Conservation (phyloP, 2,329 filamentous ascomycete genomes). For the Fonsecaea multimorphosa region DNA sequence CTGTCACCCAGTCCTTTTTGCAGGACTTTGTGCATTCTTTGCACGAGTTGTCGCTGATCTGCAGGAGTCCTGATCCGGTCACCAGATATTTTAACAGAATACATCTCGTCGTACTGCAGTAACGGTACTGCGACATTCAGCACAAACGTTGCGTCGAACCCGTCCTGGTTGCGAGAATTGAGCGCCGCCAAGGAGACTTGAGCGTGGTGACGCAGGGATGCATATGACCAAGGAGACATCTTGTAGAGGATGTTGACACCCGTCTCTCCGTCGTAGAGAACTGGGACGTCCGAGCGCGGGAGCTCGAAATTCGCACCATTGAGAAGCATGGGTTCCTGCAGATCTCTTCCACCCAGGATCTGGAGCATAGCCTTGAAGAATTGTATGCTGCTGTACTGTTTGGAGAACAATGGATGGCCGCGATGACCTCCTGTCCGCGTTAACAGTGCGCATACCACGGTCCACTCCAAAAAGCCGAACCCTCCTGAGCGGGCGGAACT, state of each 20-base stretch:
- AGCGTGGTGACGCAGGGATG: conserved; percentile 74
- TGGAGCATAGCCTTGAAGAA: conserved; percentile 95
- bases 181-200: conserved; percentile 75
- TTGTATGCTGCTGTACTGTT: conserved; percentile 86
- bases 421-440: conserved; percentile 77
- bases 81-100: conserved; percentile 44
- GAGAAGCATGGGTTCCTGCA: conserved; percentile 69
- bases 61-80: conserved; percentile 14
- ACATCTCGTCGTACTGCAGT: conserved; percentile 62
- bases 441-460: conserved; percentile 76
- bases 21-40: conserved; percentile 68
- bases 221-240: conserved; percentile 85
- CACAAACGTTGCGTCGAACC: conserved; percentile 87
- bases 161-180: conserved; percentile 73
- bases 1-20: conserved; percentile 77
- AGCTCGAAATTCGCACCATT: conserved; percentile 48
- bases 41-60: conserved; percentile 36
- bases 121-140: conserved; percentile 59
- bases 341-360: conserved; percentile 76
- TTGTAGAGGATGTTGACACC: conserved; percentile 86
- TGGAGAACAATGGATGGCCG: conserved; percentile 73
- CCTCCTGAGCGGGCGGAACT: conserved; percentile 75
- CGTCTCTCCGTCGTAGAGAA: conserved; percentile 77
- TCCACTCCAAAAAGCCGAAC: conserved; percentile 94
- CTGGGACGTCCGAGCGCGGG: conserved; percentile 61